Conservation (phyloP, 805 yeast species). For the Ogataea sp. region DNA sequence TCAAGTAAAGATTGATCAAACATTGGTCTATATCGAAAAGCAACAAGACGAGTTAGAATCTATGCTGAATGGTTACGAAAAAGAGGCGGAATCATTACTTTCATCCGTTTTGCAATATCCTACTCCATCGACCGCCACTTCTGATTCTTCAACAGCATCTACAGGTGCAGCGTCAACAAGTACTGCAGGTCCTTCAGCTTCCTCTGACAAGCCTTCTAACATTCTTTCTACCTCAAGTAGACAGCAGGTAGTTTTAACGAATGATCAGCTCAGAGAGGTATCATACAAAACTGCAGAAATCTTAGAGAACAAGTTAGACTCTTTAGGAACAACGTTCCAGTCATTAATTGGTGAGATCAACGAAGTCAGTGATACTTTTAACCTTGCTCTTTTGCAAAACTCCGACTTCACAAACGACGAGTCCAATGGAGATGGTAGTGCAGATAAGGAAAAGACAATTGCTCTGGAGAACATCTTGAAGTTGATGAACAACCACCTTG, state of each 20-base stretch:
- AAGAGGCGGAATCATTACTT: slow-evolving; percentile 50
- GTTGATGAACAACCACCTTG: slow-evolving; percentile 80
- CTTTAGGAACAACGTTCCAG: slow-evolving; percentile 67
- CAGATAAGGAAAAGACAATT: slow-evolving; percentile 17
- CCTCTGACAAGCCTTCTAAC: no score
- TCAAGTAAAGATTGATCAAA: slow-evolving; percentile 81
- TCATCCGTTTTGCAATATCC: slow-evolving; percentile 13
- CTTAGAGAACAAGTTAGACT: slow-evolving; percentile 72
- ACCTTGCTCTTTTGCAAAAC: slow-evolving; percentile 40
- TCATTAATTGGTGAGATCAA: slow-evolving; percentile 77
- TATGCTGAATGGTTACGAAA: slow-evolving; percentile 75
- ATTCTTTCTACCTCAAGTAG: background rate
- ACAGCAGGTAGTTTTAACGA: slow-evolving; percentile 31
- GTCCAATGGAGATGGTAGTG: slow-evolving; percentile 14
- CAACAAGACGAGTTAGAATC: slow-evolving; percentile 90
- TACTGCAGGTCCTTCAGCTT: no score
- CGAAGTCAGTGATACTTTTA: slow-evolving; percentile 72
- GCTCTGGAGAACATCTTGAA: slow-evolving; percentile 65
- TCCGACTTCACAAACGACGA: slow-evolving; percentile 3
- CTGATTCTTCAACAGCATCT: background rate
- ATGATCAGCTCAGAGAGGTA: slow-evolving; percentile 82
- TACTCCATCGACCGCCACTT: background rate
- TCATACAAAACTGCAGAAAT: slow-evolving; percentile 84
- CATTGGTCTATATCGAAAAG: slow-evolving; percentile 73
- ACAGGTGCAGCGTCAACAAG: background rate